Base-by-base conservation (phyloP, 2,329 filamentous ascomycete genomes). In the Fonsecaea nubica region DNA sequence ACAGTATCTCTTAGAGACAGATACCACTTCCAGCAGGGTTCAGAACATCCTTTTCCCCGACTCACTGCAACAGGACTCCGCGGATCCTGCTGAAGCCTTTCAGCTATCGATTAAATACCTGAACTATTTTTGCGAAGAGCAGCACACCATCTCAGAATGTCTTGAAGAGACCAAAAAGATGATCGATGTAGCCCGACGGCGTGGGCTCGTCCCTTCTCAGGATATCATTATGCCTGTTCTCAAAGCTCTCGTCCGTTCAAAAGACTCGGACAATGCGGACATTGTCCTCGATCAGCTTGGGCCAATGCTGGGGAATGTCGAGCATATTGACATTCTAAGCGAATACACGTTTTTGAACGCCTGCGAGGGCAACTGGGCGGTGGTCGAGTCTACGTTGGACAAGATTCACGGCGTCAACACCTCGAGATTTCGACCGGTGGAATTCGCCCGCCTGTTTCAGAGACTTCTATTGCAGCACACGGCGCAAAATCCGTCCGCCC, bases 181-280 rank as follows among this genome's bases (percentile, higher is more conserved):
- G 36, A 36, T 66, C 33, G 21, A 25, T 21, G n/a, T 66, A 21
- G 58, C 68, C 18, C 63, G 33, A 58, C 53, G 56, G 7, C 12
- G 33, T 32, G 50, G 56, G 25, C 12, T 66, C 6, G 42, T 62
- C 1, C 73, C 75, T n/a, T 79, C 75, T 4, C 74, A 79, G 33
- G 77, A 77, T 52, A 72, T 81, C 21, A 78, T 80, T 69, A 78
- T 78, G 58, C 78, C 79, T 7, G 69, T 81, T 36, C 58, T 82
- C 55, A 77, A 77, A 36, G 80, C 77, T 63, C 66, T 81, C 42
- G 77, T 79, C 35, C 76, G 76, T 57, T 78, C 78, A 25, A 70
- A 74, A 38, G 64, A 75, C 8, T 74, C 76, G 59, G 76, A 77
- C 56, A 77, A 77, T 10, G 75, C 60, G 4, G 54, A 78, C 63